phyloP scores from a whole-genome alignment of 306 rosid genomes.

The Mucuna pruriens region DNA sequence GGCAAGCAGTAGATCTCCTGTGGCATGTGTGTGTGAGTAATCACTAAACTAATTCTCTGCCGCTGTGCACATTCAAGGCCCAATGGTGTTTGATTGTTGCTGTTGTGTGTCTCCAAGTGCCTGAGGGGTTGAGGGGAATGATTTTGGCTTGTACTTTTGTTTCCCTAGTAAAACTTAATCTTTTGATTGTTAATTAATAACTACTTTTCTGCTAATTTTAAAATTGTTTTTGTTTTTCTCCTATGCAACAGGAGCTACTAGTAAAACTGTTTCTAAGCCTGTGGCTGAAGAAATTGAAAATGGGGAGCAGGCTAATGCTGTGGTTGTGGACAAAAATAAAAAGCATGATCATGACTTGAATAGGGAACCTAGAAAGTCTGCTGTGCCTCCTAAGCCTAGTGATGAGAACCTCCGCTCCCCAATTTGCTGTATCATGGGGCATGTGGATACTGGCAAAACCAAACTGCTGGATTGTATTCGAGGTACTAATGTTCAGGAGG shows the following conservation, averaged over 20 bases:
- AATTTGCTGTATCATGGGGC: conserved; percentile 99
- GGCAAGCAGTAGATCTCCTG: not conserved
- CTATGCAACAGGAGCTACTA: conserved; percentile 45
- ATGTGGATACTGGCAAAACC: conserved; percentile 97
- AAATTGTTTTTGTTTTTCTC: conserved; percentile 16
- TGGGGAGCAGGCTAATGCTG: conserved; percentile 47
- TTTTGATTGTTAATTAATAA: too few species aligned
- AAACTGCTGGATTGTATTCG: conserved; percentile 93
- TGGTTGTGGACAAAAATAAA: conserved; percentile 46
- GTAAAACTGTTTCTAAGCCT: conserved; percentile 48
- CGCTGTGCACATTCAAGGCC: too few species aligned
- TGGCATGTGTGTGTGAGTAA: too few species aligned
- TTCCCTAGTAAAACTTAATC: conserved; percentile 3
- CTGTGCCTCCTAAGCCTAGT: conserved; percentile 48
- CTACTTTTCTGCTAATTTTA: conserved; percentile 18
- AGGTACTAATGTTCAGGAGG: conserved; percentile 97
- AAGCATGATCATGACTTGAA: conserved; percentile 41
- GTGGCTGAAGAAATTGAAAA: conserved; percentile 48
- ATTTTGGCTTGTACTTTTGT: conserved; percentile 1
- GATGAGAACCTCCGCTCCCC: conserved; percentile 93
- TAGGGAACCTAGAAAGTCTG: conserved; percentile 42
- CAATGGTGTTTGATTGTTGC: not conserved
- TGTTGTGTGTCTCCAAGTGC: not conserved
- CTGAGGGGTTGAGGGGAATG: not conserved
- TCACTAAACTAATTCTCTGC: too few species aligned